Conservation (phyloP, 2,329 filamentous ascomycete species). For the Phaeoacremonium minimum region DNA sequence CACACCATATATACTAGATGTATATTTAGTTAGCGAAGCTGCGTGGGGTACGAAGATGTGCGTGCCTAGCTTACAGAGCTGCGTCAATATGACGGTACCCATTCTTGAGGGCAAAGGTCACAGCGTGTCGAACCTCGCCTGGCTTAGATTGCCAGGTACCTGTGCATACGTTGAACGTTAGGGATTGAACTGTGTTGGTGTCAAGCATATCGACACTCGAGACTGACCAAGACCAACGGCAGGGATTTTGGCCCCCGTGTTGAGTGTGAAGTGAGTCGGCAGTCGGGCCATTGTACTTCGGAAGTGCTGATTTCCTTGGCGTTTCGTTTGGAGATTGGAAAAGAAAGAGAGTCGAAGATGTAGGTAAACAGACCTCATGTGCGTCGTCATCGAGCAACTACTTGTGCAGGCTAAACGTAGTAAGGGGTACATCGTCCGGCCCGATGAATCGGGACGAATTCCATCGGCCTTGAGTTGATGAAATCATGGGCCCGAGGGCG, state of each 20-base stretch:
- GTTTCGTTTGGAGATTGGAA: not conserved
- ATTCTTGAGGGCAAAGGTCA: constrained; percentile 45
- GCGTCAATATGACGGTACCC: constrained; percentile 58
- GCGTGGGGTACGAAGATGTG: not conserved
- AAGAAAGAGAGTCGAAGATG: not conserved
- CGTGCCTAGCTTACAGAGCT: constrained; percentile 10
- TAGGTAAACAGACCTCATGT: not conserved
- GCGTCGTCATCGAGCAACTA: not conserved
- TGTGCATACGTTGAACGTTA: constrained; percentile 4
- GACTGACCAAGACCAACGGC: constrained; percentile 42
- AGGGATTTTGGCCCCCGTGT: constrained; percentile 55
- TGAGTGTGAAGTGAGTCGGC: constrained; percentile 24
- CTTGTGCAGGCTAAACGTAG: not conserved
- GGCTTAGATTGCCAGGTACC: constrained; percentile 58
- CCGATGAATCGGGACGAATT: not conserved
- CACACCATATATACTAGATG: constrained; percentile 4
- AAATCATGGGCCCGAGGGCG: not conserved
- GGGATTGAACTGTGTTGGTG: not conserved
- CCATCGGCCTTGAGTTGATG: not conserved
- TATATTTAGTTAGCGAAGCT: not conserved
- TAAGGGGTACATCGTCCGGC: not conserved
- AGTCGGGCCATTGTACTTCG: not conserved
- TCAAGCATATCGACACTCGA: constrained; percentile 14
- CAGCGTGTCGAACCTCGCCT: constrained; percentile 52
- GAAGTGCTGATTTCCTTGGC: not conserved